A percentile compares a stretch with the other conserved stretches of the same genome.
phyloP scores from a whole-genome alignment of 345 rosid genomes.

The Lenwebbia sp. region DNA sequence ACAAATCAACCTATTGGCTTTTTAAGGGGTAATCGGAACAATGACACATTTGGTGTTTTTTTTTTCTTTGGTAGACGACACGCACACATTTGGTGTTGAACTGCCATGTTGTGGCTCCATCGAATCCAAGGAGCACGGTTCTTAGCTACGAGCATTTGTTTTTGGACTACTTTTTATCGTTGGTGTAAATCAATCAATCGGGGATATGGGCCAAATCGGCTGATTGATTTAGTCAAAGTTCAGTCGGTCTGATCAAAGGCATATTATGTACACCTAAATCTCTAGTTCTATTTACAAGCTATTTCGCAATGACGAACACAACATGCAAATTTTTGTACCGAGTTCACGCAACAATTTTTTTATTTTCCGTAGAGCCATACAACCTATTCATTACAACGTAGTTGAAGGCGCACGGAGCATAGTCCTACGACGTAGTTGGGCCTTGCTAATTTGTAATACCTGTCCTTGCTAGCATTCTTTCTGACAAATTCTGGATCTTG shows the following conservation, averaged over 20 bases:
- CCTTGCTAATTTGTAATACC: not conserved
- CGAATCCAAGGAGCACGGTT: not conserved
- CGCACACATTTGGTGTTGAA: no score
- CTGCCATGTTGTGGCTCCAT: not conserved
- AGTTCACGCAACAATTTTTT: not conserved
- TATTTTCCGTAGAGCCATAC: not conserved
- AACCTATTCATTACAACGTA: not conserved
- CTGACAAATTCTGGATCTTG: not conserved
- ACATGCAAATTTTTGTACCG: not conserved
- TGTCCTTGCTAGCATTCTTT: not conserved
- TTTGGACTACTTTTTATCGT: not conserved
- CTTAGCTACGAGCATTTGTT: not conserved
- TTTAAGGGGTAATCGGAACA: no score
- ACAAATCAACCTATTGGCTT: not conserved
- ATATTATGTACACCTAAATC: not conserved
- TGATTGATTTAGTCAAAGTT: no score
- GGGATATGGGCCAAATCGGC: no score
- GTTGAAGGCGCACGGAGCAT: not conserved
- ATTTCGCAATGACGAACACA: not conserved
- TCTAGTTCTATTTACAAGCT: not conserved
- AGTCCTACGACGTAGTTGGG: not conserved
- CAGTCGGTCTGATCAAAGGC: not conserved
- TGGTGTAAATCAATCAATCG: no score
- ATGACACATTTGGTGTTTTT: no score
- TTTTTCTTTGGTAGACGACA: no score